Conservation (phyloP, 225 moss, liverwort and hornwort genomes). For the Pleurozium schreberi region DNA sequence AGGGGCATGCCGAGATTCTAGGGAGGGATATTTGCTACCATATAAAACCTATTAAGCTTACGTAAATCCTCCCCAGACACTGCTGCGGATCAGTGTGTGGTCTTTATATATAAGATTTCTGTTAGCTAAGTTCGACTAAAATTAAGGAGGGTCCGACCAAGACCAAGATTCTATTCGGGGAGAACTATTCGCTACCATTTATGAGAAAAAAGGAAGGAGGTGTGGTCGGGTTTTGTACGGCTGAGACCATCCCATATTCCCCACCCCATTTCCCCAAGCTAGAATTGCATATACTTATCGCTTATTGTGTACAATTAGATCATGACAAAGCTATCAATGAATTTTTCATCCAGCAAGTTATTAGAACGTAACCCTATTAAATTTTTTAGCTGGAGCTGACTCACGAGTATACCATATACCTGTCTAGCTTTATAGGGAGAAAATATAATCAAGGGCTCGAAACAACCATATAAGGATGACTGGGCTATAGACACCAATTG, state of each 20-base stretch:
- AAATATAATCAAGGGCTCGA: background rate
- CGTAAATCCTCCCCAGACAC: background rate
- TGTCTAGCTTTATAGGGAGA: no score
- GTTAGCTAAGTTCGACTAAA: background rate
- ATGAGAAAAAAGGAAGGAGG: no score
- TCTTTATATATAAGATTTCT: background rate
- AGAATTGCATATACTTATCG: background rate
- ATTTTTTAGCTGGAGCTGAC: no score
- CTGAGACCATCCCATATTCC: no score
- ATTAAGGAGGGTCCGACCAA: background rate
- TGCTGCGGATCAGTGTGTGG: background rate
- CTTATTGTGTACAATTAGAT: background rate
- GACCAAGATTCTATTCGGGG: background rate
- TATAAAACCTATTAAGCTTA: no score
- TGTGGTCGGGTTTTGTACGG: background rate
- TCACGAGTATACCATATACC: background rate
- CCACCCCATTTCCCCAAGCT: background rate
- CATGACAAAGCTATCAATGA: background rate
- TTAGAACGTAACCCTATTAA: background rate
- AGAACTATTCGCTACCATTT: background rate
- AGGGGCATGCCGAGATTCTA: background rate
- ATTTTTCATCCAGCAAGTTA: background rate
- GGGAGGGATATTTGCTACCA: background rate
- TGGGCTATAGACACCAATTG: background rate
- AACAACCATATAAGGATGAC: no score